Evolutionary conservation across 768 basidiomycete genomes (phyloP), one percentile per base, ranked within the genome.

Genomic region (Tricholoma sp.): DNA sequence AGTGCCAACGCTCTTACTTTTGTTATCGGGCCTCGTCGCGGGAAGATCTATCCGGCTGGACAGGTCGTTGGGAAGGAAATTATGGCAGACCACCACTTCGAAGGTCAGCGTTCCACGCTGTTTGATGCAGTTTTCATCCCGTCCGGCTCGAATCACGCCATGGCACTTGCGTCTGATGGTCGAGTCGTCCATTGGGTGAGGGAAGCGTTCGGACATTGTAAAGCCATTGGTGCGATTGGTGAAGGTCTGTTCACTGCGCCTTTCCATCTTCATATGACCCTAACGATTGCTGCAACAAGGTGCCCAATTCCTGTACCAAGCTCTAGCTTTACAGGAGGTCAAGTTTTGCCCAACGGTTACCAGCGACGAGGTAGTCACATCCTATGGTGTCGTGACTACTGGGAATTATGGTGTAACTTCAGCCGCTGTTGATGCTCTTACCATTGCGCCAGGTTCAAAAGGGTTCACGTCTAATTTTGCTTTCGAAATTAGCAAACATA

Each of bases 191-290:
- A 95, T 66, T 92, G 87, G 78, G 80, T 89, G 3, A 80, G 89
- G 45, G 92, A 94, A 70, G 86, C 90, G 2, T 94, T 89, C 70
- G 88, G 88, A 18, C 93, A 94, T 69, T 86, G 84, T 71, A 94
- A 94, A 73, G 68, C 87, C 15, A 89, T 96, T 56, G 89, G 83
- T 2, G 91, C 85, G 1, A 75, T 87, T 47, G 93, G 91, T 9
- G 79, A 83, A 66, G 85, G 86, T 82, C 42, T 31, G 68, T 60
- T 56, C 18, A 12, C 17, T 13, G 17, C 28, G n/a, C 2, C 50
- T 34, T 6, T 11, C 28, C 1, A 51, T 42, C 24, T 4, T 49
- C 15, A 29, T 4, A 31, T 53, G 45, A 20, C 15, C 7, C 45
- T 47, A 18, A 55, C 10, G 41, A 41, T 53, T 1, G 31, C 52